phyloP scores from a whole-genome alignment of 805 yeast genomes.

The Ascoidea tarda region DNA sequence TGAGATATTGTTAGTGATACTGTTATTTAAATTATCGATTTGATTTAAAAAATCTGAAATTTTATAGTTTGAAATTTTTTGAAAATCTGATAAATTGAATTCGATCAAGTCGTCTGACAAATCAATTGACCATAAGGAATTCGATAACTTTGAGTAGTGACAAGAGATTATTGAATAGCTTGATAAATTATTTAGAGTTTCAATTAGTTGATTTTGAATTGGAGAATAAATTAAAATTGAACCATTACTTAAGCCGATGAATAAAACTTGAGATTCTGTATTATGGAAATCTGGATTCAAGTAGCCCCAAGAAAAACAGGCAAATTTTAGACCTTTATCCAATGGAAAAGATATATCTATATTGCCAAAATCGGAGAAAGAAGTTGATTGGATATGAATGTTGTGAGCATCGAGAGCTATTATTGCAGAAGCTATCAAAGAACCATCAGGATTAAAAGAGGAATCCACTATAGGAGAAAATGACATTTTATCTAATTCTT shows the following conservation, averaged over 20 bases:
- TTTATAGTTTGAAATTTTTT: constrained; percentile 22
- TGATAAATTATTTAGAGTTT: constrained; percentile 31
- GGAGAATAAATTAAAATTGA: constrained; percentile 56
- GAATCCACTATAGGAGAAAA: not conserved
- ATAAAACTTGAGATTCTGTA: constrained; percentile 31
- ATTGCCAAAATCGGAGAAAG: not conserved
- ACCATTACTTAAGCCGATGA: constrained; percentile 57
- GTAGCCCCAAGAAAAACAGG: not conserved
- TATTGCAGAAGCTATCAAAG: not conserved
- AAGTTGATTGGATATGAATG: not conserved
- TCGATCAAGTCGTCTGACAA: constrained; percentile 40
- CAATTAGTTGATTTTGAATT: constrained; percentile 37
- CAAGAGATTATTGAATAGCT: constrained; percentile 36
- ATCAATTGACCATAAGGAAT: constrained; percentile 47
- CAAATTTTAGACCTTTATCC: not conserved
- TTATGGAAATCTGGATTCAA: constrained; percentile 9
- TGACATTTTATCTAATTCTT: not conserved
- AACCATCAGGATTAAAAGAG: not conserved
- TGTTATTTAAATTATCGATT: constrained; percentile 15
- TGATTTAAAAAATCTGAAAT: constrained; percentile 15
- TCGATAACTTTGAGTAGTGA: constrained; percentile 26
- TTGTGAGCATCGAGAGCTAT: not conserved
- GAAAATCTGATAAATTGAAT: constrained; percentile 40
- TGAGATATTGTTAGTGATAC: constrained; percentile 19
- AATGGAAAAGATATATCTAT: not conserved